Evolutionary conservation across 768 basidiomycete species (phyloP).

Genomic region (Phlebiopsis gigantea): DNA sequence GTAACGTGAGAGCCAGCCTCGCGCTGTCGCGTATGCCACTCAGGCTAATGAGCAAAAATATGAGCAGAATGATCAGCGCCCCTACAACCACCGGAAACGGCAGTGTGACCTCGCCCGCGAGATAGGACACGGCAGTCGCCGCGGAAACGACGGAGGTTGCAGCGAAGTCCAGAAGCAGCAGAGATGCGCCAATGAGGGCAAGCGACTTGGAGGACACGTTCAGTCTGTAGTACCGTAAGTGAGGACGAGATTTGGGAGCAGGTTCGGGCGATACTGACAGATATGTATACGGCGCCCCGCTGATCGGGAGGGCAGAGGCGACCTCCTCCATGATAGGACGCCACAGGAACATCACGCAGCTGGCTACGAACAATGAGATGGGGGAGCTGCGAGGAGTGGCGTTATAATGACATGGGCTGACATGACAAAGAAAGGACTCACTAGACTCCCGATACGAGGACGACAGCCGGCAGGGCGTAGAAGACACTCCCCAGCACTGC

Average conservation of each 20-base stretch:
- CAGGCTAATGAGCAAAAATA: constrained; percentile 52
- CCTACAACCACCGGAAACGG: constrained; percentile 53
- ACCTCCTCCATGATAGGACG: constrained; percentile 73
- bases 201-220: constrained; percentile 59
- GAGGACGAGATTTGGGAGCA: background rate
- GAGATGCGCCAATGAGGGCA: constrained; percentile 59
- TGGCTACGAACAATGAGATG: constrained; percentile 60
- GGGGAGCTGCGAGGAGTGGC: constrained; percentile 44
- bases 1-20: constrained; percentile 49
- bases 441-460: constrained; percentile 59
- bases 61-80: constrained; percentile 45
- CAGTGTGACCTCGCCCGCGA: constrained; percentile 54
- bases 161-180: constrained; percentile 67
- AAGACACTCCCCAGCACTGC: constrained; percentile 65
- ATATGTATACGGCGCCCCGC: constrained; percentile 69
- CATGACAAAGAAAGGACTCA: constrained; percentile 27
- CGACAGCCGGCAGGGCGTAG: constrained; percentile 63
- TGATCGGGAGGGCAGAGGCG: constrained; percentile 61
- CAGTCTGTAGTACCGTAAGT: constrained; percentile 31
- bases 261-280: constrained; percentile 35
- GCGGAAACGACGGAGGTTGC: constrained; percentile 68
- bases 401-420: background rate
- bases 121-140: constrained; percentile 63
- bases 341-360: constrained; percentile 61
- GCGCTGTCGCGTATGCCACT: constrained; percentile 60